Base-by-base conservation (phyloP, 805 yeast genomes). In the Cyberlindnera suaveolens region DNA sequence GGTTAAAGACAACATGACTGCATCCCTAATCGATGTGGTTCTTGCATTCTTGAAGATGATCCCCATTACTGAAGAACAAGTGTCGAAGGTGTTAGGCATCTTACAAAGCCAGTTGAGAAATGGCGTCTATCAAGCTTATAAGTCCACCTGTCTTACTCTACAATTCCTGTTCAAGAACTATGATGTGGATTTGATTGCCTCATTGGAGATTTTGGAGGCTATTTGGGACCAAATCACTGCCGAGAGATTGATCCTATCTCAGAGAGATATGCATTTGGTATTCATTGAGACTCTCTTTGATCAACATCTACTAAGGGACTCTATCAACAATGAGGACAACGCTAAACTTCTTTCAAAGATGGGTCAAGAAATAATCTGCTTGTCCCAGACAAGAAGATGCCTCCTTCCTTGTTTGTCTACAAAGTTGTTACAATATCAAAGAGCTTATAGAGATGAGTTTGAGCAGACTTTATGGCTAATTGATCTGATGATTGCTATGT, bases 231-330 rank as follows among this genome's bases (percentile, higher is more conserved):
- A 70, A 18, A 55, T 87, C 19, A 70, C 70, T 15, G 68, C 72
- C 1, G 81, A 79, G 10, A 67, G 95, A 38, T 64, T 88, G 32
- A 74, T 81, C 26, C 65, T 85, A 34, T 74, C 75, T 36, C 93
- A 87, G 49, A 75, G 78, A 40, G 70, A 70, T 13, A 66, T 86
- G 38, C 96, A 89, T 51, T 56, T 75, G 13, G 45, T 55, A 0
- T 67, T 84, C 26, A 77, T 88, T 19, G 64, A 72, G n/a, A 56
- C 78, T 0, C 36, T 80, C 7, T 70, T 76, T 41, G 64, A 74
- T 48, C 60, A 67, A 3, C 51, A 47, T 3, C 46, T 81, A 6
- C 49, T 85, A 34, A 53, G 44, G 6, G 51, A 52, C 9, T 68
- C 82, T 0, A 52, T 62, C 1, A 50, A 54, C 1, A 60, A 59